These are phyloP conservation scores for Drosera spatulata DNA, from an alignment of 179 eudicot species.

Conservation along the genomic window DNA sequence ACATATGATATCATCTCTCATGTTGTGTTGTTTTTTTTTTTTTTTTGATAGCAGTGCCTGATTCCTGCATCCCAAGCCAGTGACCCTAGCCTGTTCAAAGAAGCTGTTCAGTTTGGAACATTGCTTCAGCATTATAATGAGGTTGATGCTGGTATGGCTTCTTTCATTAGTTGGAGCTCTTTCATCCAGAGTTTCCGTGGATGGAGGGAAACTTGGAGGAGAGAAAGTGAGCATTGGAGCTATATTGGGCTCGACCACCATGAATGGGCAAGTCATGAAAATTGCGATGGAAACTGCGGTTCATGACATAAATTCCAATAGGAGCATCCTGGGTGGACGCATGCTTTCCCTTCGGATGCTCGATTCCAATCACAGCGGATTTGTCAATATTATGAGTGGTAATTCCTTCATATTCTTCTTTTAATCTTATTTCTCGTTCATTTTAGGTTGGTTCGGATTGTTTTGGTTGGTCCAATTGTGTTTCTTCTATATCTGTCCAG, in stretches of 20 bases:
- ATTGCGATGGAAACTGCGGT: slow-evolving; percentile 52
- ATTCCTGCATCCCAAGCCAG: background rate
- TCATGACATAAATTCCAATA: slow-evolving; percentile 50
- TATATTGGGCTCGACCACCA: slow-evolving; percentile 29
- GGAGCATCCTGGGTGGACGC: slow-evolving; percentile 42
- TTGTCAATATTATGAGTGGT: slow-evolving; percentile 68
- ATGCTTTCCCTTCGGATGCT: slow-evolving; percentile 30
- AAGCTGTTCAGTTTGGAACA: background rate
- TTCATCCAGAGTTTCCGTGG: slow-evolving; percentile 10
- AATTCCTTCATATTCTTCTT: slow-evolving; percentile 7
- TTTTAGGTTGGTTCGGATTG: no score
- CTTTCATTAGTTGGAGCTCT: slow-evolving; percentile 20
- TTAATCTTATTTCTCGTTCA: background rate
- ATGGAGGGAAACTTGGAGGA: slow-evolving; percentile 15
- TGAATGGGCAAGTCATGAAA: slow-evolving; percentile 32
- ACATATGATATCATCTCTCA: no score
- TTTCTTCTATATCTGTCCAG: no score
- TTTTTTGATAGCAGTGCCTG: background rate
- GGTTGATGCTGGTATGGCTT: background rate
- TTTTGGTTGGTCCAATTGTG: no score
- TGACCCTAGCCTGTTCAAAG: background rate
- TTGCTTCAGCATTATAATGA: background rate
- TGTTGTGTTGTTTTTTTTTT: no score
- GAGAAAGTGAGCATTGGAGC: slow-evolving; percentile 42
- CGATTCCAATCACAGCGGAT: slow-evolving; percentile 54